Base-by-base conservation (phyloP, 768 basidiomycete genomes). In the Trametes gibbosa region DNA sequence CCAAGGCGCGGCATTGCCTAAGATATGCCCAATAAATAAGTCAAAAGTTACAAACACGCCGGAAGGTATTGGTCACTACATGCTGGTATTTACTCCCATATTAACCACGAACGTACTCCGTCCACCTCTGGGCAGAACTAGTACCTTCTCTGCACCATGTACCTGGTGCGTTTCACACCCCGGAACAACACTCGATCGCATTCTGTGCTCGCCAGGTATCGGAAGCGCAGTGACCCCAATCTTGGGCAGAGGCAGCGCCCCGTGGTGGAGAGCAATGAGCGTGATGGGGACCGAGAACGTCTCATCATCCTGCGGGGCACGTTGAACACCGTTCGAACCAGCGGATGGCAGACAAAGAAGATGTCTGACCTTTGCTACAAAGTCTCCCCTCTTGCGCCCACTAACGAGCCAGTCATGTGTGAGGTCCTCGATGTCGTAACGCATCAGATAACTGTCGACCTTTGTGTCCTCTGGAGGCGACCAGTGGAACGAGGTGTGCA, bases 341-440 rank as follows among this genome's bases (percentile, higher is more conserved):
- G 19, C 32, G n/a, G 1, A 1, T n/a, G 3, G 19, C 8, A 58
- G 2, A 21, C 19, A 1, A 16, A 10, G 29, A 32, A 5, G 29
- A 5, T 32, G 39, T 0, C 84, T 52, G 66, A 91, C 95, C 74
- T 76, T 79, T 2, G 89, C 90, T 17, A 79, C 53, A 66, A 92
- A 95, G 64, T 90, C 89, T 0, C 94, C 95, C 52, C 89, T 84
- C 73, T 95, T 96, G 41, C 81, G 80, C 9, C 95, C 95, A 60
- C 92, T 90, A 9, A 98, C 84, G 3, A 97, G 77, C 95, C 95
- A 98, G 63, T 92, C 89, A 49, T 84, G 85, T 17, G 85, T 80
- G 72, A 85, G 80, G 63, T 93, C 91, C 57, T 90, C 85, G 16
- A 97, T 78, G 63, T 95, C 91, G 68, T 89, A 98, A 37, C 86